Evolutionary conservation across 2,329 filamentous ascomycete species (phyloP), one percentile per base, ranked within the genome.

Genomic region (Mollisia scopiformis): DNA sequence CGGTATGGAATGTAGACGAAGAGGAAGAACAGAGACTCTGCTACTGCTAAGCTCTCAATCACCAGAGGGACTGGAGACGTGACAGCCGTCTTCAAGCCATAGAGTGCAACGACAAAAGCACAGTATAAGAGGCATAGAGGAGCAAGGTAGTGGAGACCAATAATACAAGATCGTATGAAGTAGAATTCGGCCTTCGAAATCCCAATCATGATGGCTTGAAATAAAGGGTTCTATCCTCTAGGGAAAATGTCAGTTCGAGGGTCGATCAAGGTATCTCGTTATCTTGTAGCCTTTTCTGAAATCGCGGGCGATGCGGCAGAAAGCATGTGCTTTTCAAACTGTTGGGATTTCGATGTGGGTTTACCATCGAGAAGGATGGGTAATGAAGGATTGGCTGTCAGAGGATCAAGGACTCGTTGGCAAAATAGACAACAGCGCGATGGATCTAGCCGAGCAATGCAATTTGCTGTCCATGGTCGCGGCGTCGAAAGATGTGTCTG

Each of bases 21-120:
- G 21, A 84, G 61, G 72, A 81, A 87, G 73, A 88, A 87, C 0
- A 77, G 68, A 0, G 80, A 73, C 72, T 88, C 85, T n/a, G 80
- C 72, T 25, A 76, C 65, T 50, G 79, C 75, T 73, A 80, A 82
- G 3, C 73, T 66, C 59, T 83, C 59, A 23, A 74, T 64, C n/a
- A 65, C 16, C 31, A 72, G 62, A 16, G 69, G 66, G n/a, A 71
- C 47, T 50, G 69, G 67, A 50, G 62, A 72, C 62, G 33, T 72
- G 68, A 62, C 67, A 65, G 64, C 73, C n/a, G 62, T 62, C 19
- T 21, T 43, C 8, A 69, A 61, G 55, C 66, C 65, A 62, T 70
- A 76, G 21, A 75, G 72, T 55, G 74, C 43, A 21, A 70, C 50
- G 13, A 68, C 74, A 58, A 68, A 71, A 57, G 75, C 71, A 66